Evolutionary conservation across 129 eudicot genomes (phyloP).

Genomic region (Deinandra increscens): DNA sequence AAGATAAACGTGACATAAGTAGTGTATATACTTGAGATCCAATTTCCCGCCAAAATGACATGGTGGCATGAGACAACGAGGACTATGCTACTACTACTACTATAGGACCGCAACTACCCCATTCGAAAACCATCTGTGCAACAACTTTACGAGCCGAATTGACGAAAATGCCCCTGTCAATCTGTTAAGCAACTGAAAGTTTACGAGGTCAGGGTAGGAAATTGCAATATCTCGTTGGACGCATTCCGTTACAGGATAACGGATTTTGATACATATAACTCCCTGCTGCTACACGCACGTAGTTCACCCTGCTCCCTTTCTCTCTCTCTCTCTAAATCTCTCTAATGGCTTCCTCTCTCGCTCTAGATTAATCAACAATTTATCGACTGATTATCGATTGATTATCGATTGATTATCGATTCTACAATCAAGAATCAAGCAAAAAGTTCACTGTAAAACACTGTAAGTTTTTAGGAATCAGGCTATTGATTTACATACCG

Average conservation of each 20-base stretch:
- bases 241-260: constrained; percentile 34
- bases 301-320: constrained; percentile 23
- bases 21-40: not conserved
- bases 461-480: constrained; percentile 17
- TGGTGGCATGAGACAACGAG: constrained; percentile 3
- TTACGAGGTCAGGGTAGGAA: constrained; percentile 23
- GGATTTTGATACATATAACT: constrained; percentile 29
- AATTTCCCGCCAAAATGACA: constrained; percentile 38
- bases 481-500: not conserved
- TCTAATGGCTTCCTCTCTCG: constrained; percentile 26
- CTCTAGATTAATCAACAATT: constrained; percentile 38
- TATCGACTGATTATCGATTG: constrained; percentile 14
- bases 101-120: constrained; percentile 14
- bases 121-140: constrained; percentile 23
- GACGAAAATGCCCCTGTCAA: constrained; percentile 20
- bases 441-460: constrained; percentile 22
- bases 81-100: too few species aligned
- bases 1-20: not conserved
- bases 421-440: constrained; percentile 25
- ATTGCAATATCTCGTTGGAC: constrained; percentile 18
- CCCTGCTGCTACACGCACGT: constrained; percentile 22
- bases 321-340: constrained; percentile 31
- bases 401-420: constrained; percentile 16
- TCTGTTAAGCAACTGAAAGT: not conserved
- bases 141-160: constrained; percentile 21